phyloP scores from a whole-genome alignment of 176 grass and related monocot genomes.

The Otatea glauca region DNA sequence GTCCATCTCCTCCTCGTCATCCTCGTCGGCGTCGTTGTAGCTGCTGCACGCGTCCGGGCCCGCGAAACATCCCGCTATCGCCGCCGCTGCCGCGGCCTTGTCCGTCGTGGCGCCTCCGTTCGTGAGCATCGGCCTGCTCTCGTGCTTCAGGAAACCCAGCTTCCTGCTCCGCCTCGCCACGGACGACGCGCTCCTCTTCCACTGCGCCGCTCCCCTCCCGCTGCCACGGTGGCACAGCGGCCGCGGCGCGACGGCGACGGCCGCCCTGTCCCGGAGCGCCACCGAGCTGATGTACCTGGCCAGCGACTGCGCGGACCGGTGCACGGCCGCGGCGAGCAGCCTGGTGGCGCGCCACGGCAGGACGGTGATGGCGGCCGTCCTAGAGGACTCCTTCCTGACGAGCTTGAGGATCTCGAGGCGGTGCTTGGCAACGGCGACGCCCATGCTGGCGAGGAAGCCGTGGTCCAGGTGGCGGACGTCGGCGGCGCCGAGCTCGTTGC shows the following conservation, averaged over 20 bases:
- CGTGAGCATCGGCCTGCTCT: constrained; percentile 44
- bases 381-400: constrained; percentile 30
- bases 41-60: not conserved
- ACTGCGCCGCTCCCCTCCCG: constrained; percentile 10
- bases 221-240: not conserved
- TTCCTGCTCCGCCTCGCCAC: not conserved
- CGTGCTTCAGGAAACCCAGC: not conserved
- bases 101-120: not conserved
- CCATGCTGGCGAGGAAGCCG: constrained; percentile 79
- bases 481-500: constrained; percentile 66
- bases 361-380: not conserved
- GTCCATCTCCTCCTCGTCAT: not conserved
- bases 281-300: constrained; percentile 39
- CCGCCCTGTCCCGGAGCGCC: not conserved
- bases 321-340: constrained; percentile 51
- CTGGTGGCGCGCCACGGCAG: constrained; percentile 49
- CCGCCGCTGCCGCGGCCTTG: not conserved
- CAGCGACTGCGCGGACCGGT: constrained; percentile 46
- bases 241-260: constrained; percentile 17
- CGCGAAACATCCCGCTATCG: constrained; percentile 21
- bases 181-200: not conserved
- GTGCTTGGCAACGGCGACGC: constrained; percentile 87
- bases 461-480: constrained; percentile 81
- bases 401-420: constrained; percentile 88
- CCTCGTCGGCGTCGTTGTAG: not conserved